Evolutionary conservation across 495 filamentous ascomycete species (phyloP).

Genomic region (Diplogelasinospora grovesii): DNA sequence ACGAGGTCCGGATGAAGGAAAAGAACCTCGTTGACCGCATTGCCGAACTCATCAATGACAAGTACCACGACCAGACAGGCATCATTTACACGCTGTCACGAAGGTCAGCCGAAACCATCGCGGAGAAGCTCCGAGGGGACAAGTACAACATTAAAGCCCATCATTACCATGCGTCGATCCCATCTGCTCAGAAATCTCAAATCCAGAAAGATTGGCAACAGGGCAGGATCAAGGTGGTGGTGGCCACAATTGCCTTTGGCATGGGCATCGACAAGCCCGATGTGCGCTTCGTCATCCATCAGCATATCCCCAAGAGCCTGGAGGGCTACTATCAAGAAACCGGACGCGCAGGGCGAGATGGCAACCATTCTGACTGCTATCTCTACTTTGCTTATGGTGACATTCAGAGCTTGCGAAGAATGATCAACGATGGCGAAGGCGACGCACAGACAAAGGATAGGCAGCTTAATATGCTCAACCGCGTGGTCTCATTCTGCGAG

Average conservation of each 20-base stretch:
- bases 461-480: conserved; percentile 75
- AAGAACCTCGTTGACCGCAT: conserved; percentile 56
- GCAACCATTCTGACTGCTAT: conserved; percentile 78
- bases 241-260: conserved; percentile 98
- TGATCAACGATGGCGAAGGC: conserved; percentile 77
- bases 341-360: conserved; percentile 88
- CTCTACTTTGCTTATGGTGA: conserved; percentile 82
- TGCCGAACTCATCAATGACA: conserved; percentile 58
- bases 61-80: conserved; percentile 66
- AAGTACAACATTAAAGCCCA: conserved; percentile 62
- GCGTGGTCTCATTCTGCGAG: conserved; percentile 80
- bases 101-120: conserved; percentile 72
- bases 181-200: conserved; percentile 50
- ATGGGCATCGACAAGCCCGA: conserved; percentile 99
- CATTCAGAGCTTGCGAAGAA: conserved; percentile 48
- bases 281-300: conserved; percentile 92
- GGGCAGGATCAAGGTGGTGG: conserved; percentile 75
- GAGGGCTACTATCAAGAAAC: conserved; percentile 99
- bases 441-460: conserved; percentile 70
- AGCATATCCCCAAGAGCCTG: conserved; percentile 86
- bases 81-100: conserved; percentile 94
- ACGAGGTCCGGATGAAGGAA: conserved; percentile 62
- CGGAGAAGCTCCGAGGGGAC: conserved; percentile 53
- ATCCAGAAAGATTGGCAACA: conserved; percentile 79
- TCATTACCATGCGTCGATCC: conserved; percentile 82